Evolutionary conservation across 371 early-diverging fungal species (phyloP), one percentile per base, ranked within the genome.

Genomic region (Blakeslea trispora): DNA sequence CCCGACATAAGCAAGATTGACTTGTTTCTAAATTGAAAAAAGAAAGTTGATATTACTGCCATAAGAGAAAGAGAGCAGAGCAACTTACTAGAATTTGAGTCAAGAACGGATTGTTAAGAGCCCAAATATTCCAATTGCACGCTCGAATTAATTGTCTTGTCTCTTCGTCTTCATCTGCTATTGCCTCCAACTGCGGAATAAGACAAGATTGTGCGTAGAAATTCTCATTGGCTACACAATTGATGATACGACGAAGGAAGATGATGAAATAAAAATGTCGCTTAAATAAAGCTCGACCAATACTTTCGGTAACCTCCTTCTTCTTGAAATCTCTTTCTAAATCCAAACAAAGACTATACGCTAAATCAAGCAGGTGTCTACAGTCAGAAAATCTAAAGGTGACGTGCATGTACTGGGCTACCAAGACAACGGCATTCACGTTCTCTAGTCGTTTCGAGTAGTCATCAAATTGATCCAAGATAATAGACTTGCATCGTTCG

Each of bases 391-490:
- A 31, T 5, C 31, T 15, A 3, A 48, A 13, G 3, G 48, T 48
- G 17, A 31, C 17, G n/a, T 48, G 48, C 48, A 48, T 48, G 18
- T 48, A 48, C 17, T 48, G 32, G 17, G 19, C 32, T n/a, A 48
- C 15, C 5, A 48, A 8, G 8, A 24, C 32, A 19, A 48, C 32
- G 5, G 31, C 14, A 31, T 17, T 17, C n/a, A 48, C 32, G 32
- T 28, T 48, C 4, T 48, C 48, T 17, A 48, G 32, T 7, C 48
- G 48, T 11, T 31, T 48, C 10, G 17, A 31, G 8, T 24, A 18
- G 5, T 31, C 28, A 48, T 48, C 48, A 32, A 48, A 48, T 17
- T 48, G 48, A 17, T 48, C 32, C 24, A 48, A 17, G 32, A 48
- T 18, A 8, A 32, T 48, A 13, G 32, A 19, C 18, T 48, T 48